A percentile compares a stretch with the other conserved stretches of the same genome.
These are phyloP conservation scores for Globisporangium barbulae DNA, from an alignment of 352 stramenopile species.

Conservation along the genomic window DNA sequence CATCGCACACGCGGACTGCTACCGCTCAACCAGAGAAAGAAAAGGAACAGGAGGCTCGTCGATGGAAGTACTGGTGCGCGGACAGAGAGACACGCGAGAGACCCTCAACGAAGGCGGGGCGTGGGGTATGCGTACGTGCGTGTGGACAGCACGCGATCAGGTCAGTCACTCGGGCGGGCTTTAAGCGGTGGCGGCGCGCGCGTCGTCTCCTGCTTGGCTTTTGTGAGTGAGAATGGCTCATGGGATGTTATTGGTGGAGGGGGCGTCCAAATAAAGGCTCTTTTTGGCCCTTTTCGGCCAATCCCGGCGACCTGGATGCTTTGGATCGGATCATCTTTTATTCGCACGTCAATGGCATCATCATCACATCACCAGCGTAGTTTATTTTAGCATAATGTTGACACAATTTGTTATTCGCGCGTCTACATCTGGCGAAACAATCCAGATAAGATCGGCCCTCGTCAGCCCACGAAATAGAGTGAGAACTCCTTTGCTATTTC, in stretches of 20 bases:
- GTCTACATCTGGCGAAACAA: conserved; percentile 8
- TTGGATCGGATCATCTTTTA: conserved; percentile 8
- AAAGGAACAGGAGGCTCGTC: background rate
- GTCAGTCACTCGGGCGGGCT: background rate
- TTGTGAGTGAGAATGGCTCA: background rate
- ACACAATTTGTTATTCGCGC: conserved; percentile 9
- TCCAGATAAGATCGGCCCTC: too few species aligned
- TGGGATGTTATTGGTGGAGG: conserved; percentile 34
- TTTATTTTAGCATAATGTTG: background rate
- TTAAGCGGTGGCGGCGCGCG: conserved; percentile 5
- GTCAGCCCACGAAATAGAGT: background rate
- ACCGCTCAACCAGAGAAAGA: background rate
- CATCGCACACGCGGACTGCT: conserved; percentile 19
- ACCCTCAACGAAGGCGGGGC: background rate
- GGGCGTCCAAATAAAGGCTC: conserved; percentile 10
- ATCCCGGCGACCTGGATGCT: conserved; percentile 12
- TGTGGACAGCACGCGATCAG: background rate
- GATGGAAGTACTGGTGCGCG: background rate
- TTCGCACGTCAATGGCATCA: conserved; percentile 5
- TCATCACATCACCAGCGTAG: background rate
- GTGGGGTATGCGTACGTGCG: background rate
- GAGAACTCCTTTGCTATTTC: too few species aligned
- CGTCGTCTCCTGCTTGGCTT: conserved; percentile 12
- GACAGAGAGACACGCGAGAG: background rate
- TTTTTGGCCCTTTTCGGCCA: conserved; percentile 37